Percentiles rank a stretch among this genome's conserved stretches.
Evolutionary conservation across 768 basidiomycete species (phyloP).

Genomic region (Pisolithus microcarpus): DNA sequence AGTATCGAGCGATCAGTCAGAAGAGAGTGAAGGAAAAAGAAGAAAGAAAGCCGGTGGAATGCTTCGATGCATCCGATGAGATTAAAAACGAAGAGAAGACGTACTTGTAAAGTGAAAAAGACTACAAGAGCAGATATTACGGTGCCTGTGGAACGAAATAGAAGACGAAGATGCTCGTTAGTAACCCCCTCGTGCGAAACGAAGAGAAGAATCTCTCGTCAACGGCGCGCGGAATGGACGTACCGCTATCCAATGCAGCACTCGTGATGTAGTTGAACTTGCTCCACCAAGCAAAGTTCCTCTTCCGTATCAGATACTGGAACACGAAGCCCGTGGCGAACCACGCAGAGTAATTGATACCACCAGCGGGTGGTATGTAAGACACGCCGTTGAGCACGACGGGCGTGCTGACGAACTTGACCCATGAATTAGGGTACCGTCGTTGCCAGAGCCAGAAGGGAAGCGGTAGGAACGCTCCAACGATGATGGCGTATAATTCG

Average conservation of each 20-base stretch:
- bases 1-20: not conserved
- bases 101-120: slow-evolving; percentile 66
- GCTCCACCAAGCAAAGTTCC: slow-evolving; percentile 84
- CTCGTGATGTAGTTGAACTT: slow-evolving; percentile 89
- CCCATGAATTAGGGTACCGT: slow-evolving; percentile 70
- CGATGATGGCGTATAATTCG: slow-evolving; percentile 70
- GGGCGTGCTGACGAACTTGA: slow-evolving; percentile 75
- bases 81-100: slow-evolving; percentile 13
- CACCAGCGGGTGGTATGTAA: slow-evolving; percentile 82
- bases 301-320: slow-evolving; percentile 70
- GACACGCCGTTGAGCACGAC: slow-evolving; percentile 78
- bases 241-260: slow-evolving; percentile 69
- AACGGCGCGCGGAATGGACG: slow-evolving; percentile 17
- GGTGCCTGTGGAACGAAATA: slow-evolving; percentile 37
- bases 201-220: slow-evolving; percentile 17
- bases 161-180: slow-evolving; percentile 2
- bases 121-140: slow-evolving; percentile 64
- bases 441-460: slow-evolving; percentile 86
- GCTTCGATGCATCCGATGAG: slow-evolving; percentile 7
- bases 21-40: no score
- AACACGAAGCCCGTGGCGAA: slow-evolving; percentile 84
- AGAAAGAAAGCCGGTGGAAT: no score
- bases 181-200: slow-evolving; percentile 4
- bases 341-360: slow-evolving; percentile 95
- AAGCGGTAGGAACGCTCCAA: slow-evolving; percentile 77